Evolutionary conservation across 2,329 filamentous ascomycete species (phyloP).

Genomic region (Orbilia ellipsospora): DNA sequence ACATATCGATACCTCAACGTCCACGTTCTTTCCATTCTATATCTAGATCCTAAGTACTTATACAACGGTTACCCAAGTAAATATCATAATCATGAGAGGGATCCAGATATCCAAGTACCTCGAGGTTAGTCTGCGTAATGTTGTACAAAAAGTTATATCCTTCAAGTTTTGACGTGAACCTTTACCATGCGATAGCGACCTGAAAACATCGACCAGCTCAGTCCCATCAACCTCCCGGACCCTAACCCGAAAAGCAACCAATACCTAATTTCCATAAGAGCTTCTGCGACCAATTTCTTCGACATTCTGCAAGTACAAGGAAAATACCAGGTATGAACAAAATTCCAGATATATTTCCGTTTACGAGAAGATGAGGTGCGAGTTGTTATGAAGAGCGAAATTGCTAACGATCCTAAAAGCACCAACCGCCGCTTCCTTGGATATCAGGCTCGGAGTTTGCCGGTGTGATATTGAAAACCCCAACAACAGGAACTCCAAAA

Average conservation of each 20-base stretch:
- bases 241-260: slow-evolving; percentile 77
- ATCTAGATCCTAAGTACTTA: no score
- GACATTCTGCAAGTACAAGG: slow-evolving; percentile 94
- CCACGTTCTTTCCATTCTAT: no score
- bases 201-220: slow-evolving; percentile 84
- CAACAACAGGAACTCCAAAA: slow-evolving; percentile 66
- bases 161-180: slow-evolving; percentile 3
- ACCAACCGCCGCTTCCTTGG: slow-evolving; percentile 59
- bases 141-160: neutral
- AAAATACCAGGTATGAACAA: slow-evolving; percentile 76
- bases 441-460: slow-evolving; percentile 84
- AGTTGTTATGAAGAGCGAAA: neutral
- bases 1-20: no score
- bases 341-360: neutral
- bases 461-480: slow-evolving; percentile 77
- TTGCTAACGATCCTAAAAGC: slow-evolving; percentile 6
- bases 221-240: slow-evolving; percentile 76
- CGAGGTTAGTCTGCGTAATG: slow-evolving; percentile 67
- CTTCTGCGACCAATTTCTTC: slow-evolving; percentile 94
- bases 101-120: slow-evolving; percentile 80
- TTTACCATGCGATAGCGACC: slow-evolving; percentile 71
- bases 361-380: neutral
- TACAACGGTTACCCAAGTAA: no score
- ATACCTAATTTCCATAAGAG: slow-evolving; percentile 88
- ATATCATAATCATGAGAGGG: slow-evolving; percentile 73